A percentile compares a stretch with the other conserved stretches of the same genome.
phyloP scores from a whole-genome alignment of 805 yeast genomes.

The Wickerhamiella kurtzmanii region DNA sequence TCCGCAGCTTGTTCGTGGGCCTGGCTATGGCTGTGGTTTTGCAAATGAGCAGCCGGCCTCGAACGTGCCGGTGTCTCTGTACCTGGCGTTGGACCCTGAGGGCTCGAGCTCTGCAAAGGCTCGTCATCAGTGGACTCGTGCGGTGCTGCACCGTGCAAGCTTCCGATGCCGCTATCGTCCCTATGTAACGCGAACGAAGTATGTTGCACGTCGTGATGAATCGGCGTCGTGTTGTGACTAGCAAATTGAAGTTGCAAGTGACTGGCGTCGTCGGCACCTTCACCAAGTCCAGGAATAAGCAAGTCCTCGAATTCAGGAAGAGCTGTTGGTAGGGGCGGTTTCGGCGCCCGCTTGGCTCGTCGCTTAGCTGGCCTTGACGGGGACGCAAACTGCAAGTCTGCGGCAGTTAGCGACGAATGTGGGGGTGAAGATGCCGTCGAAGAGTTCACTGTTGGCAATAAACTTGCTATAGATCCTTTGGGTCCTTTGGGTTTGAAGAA shows the following conservation, averaged over 20 bases:
- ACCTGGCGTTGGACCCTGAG: neutral
- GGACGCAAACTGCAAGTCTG: neutral
- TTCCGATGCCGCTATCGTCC: no score
- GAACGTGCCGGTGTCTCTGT: neutral
- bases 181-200: no score
- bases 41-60: no score
- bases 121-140: neutral
- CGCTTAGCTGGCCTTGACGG: neutral
- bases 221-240: no score
- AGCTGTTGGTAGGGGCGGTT: neutral
- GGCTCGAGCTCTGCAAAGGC: neutral
- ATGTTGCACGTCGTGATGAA: no score
- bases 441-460: neutral
- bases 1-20: no score
- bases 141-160: neutral
- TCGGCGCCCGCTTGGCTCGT: neutral
- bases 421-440: neutral
- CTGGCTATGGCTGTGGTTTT: no score
- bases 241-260: no score
- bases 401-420: no score
- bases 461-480: constrained; percentile 3
- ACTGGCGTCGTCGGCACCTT: neutral
- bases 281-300: neutral
- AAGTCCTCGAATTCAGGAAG: neutral
- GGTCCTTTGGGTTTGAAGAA: constrained; percentile 41